Conservation (phyloP, 2,329 filamentous ascomycete species). For the Phaeosphaeriaceae sp. region DNA sequence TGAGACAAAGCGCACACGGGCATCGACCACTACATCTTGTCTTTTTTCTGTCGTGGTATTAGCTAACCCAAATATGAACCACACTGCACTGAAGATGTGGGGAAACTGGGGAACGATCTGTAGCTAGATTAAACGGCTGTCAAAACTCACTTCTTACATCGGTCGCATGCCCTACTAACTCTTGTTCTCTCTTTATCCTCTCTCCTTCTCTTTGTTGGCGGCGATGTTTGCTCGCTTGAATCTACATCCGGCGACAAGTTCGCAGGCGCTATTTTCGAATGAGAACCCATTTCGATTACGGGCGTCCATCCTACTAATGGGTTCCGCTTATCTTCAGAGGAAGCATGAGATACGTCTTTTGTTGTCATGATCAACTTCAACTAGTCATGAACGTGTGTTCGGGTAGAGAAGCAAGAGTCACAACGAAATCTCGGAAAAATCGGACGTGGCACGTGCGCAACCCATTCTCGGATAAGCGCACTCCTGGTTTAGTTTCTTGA, state of each 20-base stretch:
- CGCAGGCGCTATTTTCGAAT: constrained; percentile 14
- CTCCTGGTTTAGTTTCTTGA: no score
- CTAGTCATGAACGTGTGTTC: no score
- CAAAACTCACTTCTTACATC: constrained; percentile 54
- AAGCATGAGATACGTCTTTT: no score
- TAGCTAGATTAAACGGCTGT: neutral
- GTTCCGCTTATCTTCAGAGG: no score
- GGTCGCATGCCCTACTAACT: constrained; percentile 57
- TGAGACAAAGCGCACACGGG: constrained; percentile 42
- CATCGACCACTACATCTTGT: constrained; percentile 46
- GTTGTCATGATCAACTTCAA: no score
- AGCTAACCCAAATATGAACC: constrained; percentile 6
- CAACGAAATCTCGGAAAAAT: no score
- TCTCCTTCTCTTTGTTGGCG: constrained; percentile 41
- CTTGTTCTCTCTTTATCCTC: constrained; percentile 48
- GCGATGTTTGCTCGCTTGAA: constrained; percentile 26
- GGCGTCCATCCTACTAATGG: constrained; percentile 10
- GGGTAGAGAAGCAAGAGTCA: no score
- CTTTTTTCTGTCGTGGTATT: constrained; percentile 40
- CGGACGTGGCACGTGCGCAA: no score
- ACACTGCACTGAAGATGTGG: neutral
- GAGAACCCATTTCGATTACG: constrained; percentile 15
- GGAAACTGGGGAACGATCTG: neutral
- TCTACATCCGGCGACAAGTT: constrained; percentile 21
- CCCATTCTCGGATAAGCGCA: no score